Evolutionary conservation across 345 rosid genomes (phyloP), one percentile per base, ranked within the genome.

Genomic region (Salix exigua): DNA sequence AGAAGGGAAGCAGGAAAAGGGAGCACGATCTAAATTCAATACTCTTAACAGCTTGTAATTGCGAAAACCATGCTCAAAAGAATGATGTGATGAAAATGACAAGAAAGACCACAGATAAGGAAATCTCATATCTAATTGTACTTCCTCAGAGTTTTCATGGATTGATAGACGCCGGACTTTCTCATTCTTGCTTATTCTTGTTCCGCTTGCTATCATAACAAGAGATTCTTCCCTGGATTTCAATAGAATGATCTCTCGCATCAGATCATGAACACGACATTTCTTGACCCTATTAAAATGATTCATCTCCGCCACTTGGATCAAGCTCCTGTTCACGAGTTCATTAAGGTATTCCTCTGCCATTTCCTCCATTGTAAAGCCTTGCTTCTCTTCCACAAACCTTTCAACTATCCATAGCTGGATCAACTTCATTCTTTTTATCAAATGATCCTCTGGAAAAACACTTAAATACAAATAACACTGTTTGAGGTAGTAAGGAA

Each of bases 321-420:
- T 68, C 78, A 68, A 33, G 13, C 66, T 75, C 25, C 78, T 14
- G 53, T 18, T 51, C 66, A 75, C 66, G 14, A 75, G 78, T 55
- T 75, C 73, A 74, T 74, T 65, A 42, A 64, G 70, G 70, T 64
- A 73, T 16, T 11, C 70, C 61, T 74, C 77, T 44, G 70, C 77
- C 2, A 73, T 58, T 73, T 61, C 68, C 55, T 73, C 76, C 55
- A 26, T 5, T 6, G 68, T 73, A 60, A 37, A 7, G 21, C 76
- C 76, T 26, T 17, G 53, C 21, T 61, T 40, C 40, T 61, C 78
- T 66, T 19, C 64, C 16, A 66, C 71, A 33, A 75, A 66, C 33
- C 71, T 35, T 33, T 75, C 78, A 46, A 23, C 63, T 1, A 75
- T 33, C 78, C 72, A 75, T 8, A 73, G 66, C 2, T 68, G 67